Conservation (phyloP, 352 stramenopile genomes). For the Pilasporangium apinafurcum region DNA sequence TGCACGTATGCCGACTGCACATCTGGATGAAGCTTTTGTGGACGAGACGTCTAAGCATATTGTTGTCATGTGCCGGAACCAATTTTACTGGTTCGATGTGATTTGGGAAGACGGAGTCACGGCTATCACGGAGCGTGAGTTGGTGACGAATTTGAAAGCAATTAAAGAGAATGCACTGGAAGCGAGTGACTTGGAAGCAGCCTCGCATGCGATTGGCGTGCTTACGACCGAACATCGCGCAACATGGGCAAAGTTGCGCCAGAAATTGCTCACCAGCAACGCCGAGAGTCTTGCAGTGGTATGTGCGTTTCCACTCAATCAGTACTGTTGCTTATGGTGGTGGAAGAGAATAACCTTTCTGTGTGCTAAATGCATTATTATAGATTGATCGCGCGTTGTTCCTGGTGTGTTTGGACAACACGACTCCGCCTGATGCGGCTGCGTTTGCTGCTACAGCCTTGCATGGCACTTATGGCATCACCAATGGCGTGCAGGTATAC, state of each 20-base stretch:
- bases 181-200: slow-evolving; percentile 42
- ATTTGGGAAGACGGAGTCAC: slow-evolving; percentile 82
- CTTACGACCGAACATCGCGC: slow-evolving; percentile 89
- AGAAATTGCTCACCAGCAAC: slow-evolving; percentile 67
- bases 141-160: slow-evolving; percentile 87
- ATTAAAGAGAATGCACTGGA: slow-evolving; percentile 85
- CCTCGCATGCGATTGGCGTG: slow-evolving; percentile 78
- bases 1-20: slow-evolving; percentile 72
- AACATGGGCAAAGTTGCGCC: slow-evolving; percentile 86
- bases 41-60: slow-evolving; percentile 87
- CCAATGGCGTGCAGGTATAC: slow-evolving; percentile 49
- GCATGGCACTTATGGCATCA: slow-evolving; percentile 90
- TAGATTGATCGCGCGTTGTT: slow-evolving; percentile 93
- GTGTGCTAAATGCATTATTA: too few relatives aligned
- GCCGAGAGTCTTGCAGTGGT: slow-evolving; percentile 82
- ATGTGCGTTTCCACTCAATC: background rate
- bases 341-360: too few relatives aligned
- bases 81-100: slow-evolving; percentile 95
- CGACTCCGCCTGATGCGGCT: slow-evolving; percentile 63
- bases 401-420: slow-evolving; percentile 93
- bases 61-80: slow-evolving; percentile 90
- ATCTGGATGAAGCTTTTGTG: slow-evolving; percentile 76
- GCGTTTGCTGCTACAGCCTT: slow-evolving; percentile 83
- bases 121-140: slow-evolving; percentile 87
- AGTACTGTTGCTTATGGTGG: too few relatives aligned